Conservation (phyloP, 192 early-diverging fungal species). For the Chytriomyces sp. region DNA sequence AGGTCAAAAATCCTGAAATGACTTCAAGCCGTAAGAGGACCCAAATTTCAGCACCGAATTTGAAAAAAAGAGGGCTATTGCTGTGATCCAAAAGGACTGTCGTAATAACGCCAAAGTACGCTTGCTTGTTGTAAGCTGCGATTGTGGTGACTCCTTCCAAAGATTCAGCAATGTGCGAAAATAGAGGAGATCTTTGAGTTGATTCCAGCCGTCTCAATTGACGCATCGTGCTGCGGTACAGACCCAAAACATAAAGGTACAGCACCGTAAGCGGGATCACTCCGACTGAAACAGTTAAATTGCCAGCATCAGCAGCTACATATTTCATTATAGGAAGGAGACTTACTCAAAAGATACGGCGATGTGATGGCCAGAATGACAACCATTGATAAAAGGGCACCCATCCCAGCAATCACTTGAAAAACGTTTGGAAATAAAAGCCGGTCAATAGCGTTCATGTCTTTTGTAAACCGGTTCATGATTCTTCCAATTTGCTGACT, state of each 20-base stretch:
- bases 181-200: conserved; percentile 37
- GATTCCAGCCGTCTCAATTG: conserved; percentile 52
- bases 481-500: conserved; percentile 67
- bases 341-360: neutral
- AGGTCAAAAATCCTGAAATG: conserved; percentile 6
- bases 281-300: neutral
- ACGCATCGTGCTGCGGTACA: conserved; percentile 60
- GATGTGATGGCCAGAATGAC: neutral
- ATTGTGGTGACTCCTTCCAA: conserved; percentile 46
- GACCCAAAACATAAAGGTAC: conserved; percentile 29
- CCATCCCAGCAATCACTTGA: neutral
- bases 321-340: too few relatives aligned
- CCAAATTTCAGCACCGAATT: conserved; percentile 28
- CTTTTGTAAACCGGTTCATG: conserved; percentile 64
- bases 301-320: too few relatives aligned
- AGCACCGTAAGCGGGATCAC: conserved; percentile 14
- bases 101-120: conserved; percentile 4
- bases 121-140: conserved; percentile 22
- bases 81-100: conserved; percentile 1
- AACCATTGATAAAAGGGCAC: neutral
- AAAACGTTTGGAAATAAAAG: conserved; percentile 45
- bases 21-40: conserved; percentile 12
- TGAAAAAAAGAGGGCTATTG: conserved; percentile 21
- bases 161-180: conserved; percentile 46
- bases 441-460: conserved; percentile 60